Evolutionary conservation across 768 basidiomycete genomes (phyloP), one percentile per base, ranked within the genome.

Genomic region (Amanita rimosa): DNA sequence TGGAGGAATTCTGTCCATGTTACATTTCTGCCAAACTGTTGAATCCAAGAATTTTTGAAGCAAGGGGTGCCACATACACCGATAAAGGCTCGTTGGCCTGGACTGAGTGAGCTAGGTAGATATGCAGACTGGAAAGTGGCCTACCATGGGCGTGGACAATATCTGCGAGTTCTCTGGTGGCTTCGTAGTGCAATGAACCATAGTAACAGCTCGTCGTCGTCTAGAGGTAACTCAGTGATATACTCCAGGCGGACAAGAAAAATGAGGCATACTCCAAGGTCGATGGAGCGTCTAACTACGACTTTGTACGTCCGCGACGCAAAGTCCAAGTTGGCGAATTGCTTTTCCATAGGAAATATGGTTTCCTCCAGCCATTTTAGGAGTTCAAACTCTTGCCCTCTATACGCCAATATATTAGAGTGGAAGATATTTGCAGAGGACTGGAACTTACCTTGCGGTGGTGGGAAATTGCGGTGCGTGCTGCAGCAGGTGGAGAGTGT

Each of bases 161-260:
- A 36, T 90, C 80, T 1, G 88, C 93, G 4, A 98, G 76, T 31
- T 77, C 65, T 66, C 85, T 89, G 6, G 90, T 91, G 0, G 83
- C 76, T 49, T 85, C 83, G 21, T 83, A 67, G 61, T 98, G 91
- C 11, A 93, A 64, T 2, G 81, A 84, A 6, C 80, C 89, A 60
- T 89, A 95, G 64, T 94, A 96, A 62, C 90, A 96, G 58, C 83
- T 89, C 0, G 94, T 96, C 0, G 94, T 96, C 1, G 92, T 95
- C 93, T 92, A 13, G 27, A 29, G 6, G 55, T 42, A 38, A 54
- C 33, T 35, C 38, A 16, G 17, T 40, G 16, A 31, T 5, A 11
- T 41, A 13, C 29, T 24, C 26, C 47, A 48, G 48, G 34, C 19
- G 19, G 34, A 46, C 21, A 43, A 31, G 49, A 40, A 53, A 53